Evolutionary conservation across 2,329 filamentous ascomycete species (phyloP), one percentile per base, ranked within the genome.

Genomic region (Colletotrichum euphorbiae): DNA sequence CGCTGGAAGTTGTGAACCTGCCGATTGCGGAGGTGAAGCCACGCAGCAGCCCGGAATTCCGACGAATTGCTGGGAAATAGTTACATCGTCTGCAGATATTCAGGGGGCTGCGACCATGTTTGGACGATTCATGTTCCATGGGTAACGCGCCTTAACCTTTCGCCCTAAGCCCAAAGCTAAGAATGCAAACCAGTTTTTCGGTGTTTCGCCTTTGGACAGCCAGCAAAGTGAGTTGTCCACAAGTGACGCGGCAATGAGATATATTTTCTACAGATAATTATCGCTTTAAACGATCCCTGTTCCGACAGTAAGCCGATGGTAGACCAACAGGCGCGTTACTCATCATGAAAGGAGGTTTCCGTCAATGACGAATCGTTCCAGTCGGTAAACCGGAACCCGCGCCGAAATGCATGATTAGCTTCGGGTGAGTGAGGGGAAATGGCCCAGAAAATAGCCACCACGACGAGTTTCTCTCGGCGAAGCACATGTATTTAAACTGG

Each of bases 371-470:
- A 38, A 36, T 19, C 11, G 45, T 7, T 31, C 21, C 36, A 13
- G 28, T 65, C 46, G 28, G 61, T 8, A 19, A 9, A 21, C 51
- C 45, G 52, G 43, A 45, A 40, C 24, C 3, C 51, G 48, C 13
- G 45, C 54, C 61, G 46, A 52, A 46, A 43, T 68, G 65, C 65
- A 59, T 43, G 31, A 59, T 65, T 68, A 55, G 61, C 60, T 59
- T 68, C 61, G 21, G 17, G 36, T 19, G 58, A 68, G 54, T 58
- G 65, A 68, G 65, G 65, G 58, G 65, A 43, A 58, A 46, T 38
- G 40, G 52, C 59, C 48, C 11, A 63, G 21, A 13, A 6, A 12
- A 31, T 38, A 40, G 38, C 58, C 31, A 46, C 40, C 28, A 54
- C 45, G 38, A 52, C 36, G 6, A 45, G 21, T 67, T 56, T 50